Base-by-base conservation (phyloP, 371 early-diverging fungal genomes). In the Rhizopus sp. region DNA sequence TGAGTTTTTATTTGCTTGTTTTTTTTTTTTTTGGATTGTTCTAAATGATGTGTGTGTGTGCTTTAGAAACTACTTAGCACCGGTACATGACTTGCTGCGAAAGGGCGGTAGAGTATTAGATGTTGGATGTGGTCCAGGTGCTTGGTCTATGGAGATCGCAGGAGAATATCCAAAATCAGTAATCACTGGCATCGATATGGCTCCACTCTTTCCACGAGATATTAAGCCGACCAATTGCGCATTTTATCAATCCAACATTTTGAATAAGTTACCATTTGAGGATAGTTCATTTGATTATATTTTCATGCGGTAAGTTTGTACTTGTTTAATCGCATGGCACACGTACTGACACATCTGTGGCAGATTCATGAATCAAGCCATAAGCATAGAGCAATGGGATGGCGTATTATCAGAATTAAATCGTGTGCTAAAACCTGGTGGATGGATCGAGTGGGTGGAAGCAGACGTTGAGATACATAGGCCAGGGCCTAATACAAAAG, bases 61-160 rank as follows among this genome's bases (percentile, higher is more conserved):
- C 23, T 55, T 35, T 54, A 74, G 80, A 37, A 77, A 75, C 35
- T 80, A 77, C 52, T 53, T 77, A n/a, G 75, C 81, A 34, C 81
- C 81, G 32, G 78, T 80, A 29, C 75, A 62, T 46, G 81, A 80
- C 39, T 44, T 67, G 5, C 51, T 79, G 32, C 66, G 80, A 33
- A 73, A 75, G 42, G 79, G 79, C 1, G 74, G 64, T n/a, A 64
- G 64, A 9, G 72, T 80, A 3, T 55, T 80, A 13, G 80, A 80
- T 59, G 73, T 83, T 16, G 85, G 83, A 2, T 83, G 83, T 53
- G 85, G 85, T 4, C 68, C 73, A 12, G 85, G 85, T 1, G 58
- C 79, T 3, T 85, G 85, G 85, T 71, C 80, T 30, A 81, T 76
- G 77, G 83, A 81, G 38, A 82, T 83, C 60, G 81, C 83, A 40